Conservation (phyloP, 2,329 filamentous ascomycete genomes). For the Colletotrichum chlorophyti region DNA sequence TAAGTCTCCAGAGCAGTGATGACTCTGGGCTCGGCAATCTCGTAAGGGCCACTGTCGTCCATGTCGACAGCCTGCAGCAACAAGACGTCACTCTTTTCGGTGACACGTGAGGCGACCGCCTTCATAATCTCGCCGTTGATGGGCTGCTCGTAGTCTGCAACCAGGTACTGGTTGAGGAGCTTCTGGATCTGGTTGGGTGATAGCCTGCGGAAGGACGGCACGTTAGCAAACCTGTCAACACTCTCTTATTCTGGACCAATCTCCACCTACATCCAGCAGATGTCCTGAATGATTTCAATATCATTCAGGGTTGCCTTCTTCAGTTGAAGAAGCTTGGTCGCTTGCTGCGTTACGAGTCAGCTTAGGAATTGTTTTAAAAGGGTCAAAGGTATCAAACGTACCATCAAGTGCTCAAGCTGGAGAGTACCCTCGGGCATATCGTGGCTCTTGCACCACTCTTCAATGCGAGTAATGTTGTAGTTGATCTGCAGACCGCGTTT, state of each 20-base stretch:
- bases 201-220: slow-evolving; percentile 62
- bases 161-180: slow-evolving; percentile 96
- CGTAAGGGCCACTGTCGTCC: slow-evolving; percentile 98
- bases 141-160: slow-evolving; percentile 98
- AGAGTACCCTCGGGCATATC: slow-evolving; percentile 99
- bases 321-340: slow-evolving; percentile 94
- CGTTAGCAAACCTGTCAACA: not conserved
- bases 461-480: slow-evolving; percentile 99
- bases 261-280: slow-evolving; percentile 94
- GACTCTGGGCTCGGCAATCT: slow-evolving; percentile 94
- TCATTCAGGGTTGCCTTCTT: slow-evolving; percentile 99
- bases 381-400: slow-evolving; percentile 45
- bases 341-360: slow-evolving; percentile 68
- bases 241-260: not conserved
- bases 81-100: slow-evolving; percentile 96
- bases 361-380: not conserved
- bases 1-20: slow-evolving; percentile 98
- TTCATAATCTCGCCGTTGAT: slow-evolving; percentile 99
- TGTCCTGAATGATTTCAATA: slow-evolving; percentile 99
- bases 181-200: slow-evolving; percentile 99
- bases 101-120: slow-evolving; percentile 94
- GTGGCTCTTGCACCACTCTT: slow-evolving; percentile 99
- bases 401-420: slow-evolving; percentile 97
- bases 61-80: slow-evolving; percentile 95
- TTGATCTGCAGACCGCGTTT: slow-evolving; percentile 99